Evolutionary conservation across 306 rosid species (phyloP).

Genomic region (Inga oerstediana): DNA sequence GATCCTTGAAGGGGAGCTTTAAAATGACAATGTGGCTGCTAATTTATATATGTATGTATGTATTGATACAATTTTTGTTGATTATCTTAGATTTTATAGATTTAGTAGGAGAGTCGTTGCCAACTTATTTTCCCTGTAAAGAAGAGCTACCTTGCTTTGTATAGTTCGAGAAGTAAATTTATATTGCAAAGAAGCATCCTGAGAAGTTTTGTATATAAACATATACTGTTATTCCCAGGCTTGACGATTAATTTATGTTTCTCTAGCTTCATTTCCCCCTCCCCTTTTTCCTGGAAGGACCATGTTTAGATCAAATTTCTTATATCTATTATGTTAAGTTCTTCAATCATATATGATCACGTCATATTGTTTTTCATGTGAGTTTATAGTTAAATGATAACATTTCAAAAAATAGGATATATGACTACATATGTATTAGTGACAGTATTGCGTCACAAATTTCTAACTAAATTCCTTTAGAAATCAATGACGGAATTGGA

Average conservation of each 20-base stretch:
- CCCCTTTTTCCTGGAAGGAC: too few species aligned
- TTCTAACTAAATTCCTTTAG: too few species aligned
- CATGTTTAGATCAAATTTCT: too few species aligned
- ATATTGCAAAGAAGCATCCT: not conserved
- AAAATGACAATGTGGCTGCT: slow-evolving; percentile 30
- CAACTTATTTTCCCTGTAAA: not conserved
- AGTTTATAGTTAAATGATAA: too few species aligned
- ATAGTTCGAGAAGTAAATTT: slow-evolving; percentile 17
- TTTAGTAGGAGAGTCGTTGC: slow-evolving; percentile 28
- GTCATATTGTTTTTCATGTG: too few species aligned
- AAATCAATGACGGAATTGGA: too few species aligned
- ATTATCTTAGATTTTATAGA: slow-evolving; percentile 9
- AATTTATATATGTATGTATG: not conserved
- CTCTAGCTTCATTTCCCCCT: not conserved
- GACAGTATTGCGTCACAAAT: too few species aligned
- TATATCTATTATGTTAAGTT: too few species aligned
- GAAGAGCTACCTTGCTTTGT: slow-evolving; percentile 24
- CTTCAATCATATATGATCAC: too few species aligned
- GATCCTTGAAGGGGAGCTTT: slow-evolving; percentile 43
- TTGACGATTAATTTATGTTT: not conserved
- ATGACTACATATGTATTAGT: too few species aligned
- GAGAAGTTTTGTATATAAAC: slow-evolving; percentile 39
- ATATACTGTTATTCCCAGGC: slow-evolving; percentile 13
- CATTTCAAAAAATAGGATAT: too few species aligned
- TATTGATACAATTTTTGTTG: not conserved